Conservation (phyloP, 2,329 filamentous ascomycete genomes). For the Beauveria bassiana region DNA sequence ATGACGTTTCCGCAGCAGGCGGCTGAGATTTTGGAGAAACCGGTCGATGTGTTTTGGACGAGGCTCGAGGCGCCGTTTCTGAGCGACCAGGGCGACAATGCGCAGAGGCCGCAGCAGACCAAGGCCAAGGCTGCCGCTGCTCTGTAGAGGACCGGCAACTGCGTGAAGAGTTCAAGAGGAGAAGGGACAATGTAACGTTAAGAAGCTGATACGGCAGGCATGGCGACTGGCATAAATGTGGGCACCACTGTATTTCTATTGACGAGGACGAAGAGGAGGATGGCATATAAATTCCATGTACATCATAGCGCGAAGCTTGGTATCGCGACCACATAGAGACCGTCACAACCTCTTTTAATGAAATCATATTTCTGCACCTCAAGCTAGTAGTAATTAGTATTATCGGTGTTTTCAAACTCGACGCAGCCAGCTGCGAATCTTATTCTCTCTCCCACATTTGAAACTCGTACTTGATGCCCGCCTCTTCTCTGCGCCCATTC, state of each 20-base stretch:
- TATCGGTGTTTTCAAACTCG: background rate
- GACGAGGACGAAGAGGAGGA: background rate
- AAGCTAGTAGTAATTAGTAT: background rate
- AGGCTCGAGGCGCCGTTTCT: slow-evolving; percentile 32
- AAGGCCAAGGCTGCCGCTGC: slow-evolving; percentile 3
- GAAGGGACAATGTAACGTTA: background rate
- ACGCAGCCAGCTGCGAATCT: background rate
- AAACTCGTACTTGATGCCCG: slow-evolving; percentile 59
- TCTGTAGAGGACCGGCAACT: background rate
- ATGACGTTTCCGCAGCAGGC: slow-evolving; percentile 26
- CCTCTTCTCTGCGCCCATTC: slow-evolving; percentile 52
- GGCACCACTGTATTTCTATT: background rate
- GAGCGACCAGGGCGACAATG: slow-evolving; percentile 19
- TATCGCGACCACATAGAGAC: background rate
- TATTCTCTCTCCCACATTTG: slow-evolving; percentile 60
- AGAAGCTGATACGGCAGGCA: background rate
- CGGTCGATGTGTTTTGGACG: slow-evolving; percentile 37
- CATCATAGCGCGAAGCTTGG: background rate
- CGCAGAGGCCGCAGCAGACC: background rate
- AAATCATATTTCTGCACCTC: slow-evolving; percentile 8
- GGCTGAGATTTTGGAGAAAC: slow-evolving; percentile 27
- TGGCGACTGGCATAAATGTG: slow-evolving; percentile 13
- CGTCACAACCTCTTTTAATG: slow-evolving; percentile 2
- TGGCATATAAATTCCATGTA: slow-evolving; percentile 5
- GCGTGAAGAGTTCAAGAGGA: background rate